Conservation (phyloP, 1,139 yeast species). For the Suhomyces anneliseae region DNA sequence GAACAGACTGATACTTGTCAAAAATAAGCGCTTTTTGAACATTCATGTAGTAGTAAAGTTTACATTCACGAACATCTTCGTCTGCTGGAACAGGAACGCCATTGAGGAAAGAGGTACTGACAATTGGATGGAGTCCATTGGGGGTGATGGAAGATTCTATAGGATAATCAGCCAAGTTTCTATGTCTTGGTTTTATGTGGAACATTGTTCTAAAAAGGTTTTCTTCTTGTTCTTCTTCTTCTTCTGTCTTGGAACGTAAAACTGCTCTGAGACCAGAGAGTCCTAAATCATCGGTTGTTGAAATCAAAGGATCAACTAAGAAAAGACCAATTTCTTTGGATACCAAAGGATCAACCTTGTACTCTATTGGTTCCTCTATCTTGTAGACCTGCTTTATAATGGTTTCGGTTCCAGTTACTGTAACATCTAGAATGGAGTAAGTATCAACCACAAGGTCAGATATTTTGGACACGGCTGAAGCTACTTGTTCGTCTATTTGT, state of each 20-base stretch:
- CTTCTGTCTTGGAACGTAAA: conserved; percentile 18
- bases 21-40: conserved; percentile 38
- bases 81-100: conserved; percentile 9
- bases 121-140: conserved; percentile 44
- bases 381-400: conserved; percentile 4
- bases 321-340: conserved; percentile 38
- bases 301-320: conserved; percentile 27
- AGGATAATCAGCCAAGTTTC: conserved; percentile 16
- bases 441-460: not conserved
- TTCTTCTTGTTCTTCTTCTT: conserved; percentile 9
- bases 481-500: not conserved
- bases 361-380: not conserved
- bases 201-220: conserved; percentile 39
- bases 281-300: conserved; percentile 34
- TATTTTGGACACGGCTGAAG: not conserved
- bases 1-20: conserved; percentile 40
- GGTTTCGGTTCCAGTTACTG: not conserved
- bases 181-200: conserved; percentile 46
- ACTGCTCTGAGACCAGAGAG: conserved; percentile 37
- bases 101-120: conserved; percentile 21
- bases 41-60: conserved; percentile 33
- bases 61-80: conserved; percentile 32
- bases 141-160: conserved; percentile 16
- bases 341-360: not conserved
- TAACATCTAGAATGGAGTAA: conserved; percentile 2